Base-by-base conservation (phyloP, 345 rosid genomes). In the Syzygium oleosum region DNA sequence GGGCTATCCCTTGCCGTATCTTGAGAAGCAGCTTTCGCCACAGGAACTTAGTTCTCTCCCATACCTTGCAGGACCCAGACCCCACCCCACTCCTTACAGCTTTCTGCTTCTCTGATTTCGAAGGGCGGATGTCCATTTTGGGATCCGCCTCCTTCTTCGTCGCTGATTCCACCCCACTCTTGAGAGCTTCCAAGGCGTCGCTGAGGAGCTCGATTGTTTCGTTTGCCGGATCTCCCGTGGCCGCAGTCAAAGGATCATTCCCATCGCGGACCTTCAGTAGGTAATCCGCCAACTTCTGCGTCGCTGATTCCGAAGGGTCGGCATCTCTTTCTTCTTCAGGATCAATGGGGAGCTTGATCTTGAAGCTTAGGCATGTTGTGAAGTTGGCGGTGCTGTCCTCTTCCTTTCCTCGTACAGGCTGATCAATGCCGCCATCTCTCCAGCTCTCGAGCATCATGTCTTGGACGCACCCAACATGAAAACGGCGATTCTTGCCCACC, bases 251-350 rank as follows among this genome's bases (percentile, higher is more conserved):
- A 61, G 68, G 68, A 13, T 13, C 8, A 61, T n/a, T 61, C 34
- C 17, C 0, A 15, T 15, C 34, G 13, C 61, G 27, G 61, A 56
- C 27, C 61, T 56, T 56, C 61, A 4, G 22, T 22, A 56, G 1
- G 61, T 22, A 25, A 56, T 56, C 17, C 31, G 17, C 68, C 68
- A 61, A 7, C 34, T 61, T 5, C 68, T 61, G 34, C 9, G 34
- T 31, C 0, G 0, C 34, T 61, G 68, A 61, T 61, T 0, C 68
- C 68, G 25, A 59, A 12, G 8, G 65, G 68, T 0, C 34, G 0
- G 17, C 34, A 6, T 61, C 68, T n/a, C 68, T n/a, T 29, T 61
- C 68, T 61, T 61, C 68, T 61, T 27, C 68, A n/a, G 34, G 34
- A 29, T n/a, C 68, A 27, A 27, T 61, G 68, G 68, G 34, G 17